Conservation (phyloP, 441 rosid genomes). For the Melastoma candidum region DNA sequence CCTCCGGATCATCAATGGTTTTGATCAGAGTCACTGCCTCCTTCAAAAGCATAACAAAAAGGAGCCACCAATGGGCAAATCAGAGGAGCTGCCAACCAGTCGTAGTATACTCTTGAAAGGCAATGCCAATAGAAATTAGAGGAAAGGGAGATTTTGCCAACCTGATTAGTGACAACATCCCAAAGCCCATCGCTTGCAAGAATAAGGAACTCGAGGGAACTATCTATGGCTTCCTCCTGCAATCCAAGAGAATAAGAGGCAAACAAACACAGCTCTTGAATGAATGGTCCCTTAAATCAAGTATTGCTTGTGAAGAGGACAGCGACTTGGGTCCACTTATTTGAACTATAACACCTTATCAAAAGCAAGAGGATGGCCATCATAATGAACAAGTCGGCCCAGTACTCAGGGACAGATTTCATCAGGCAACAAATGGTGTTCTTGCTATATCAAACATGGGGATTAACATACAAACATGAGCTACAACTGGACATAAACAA, state of each 20-base stretch:
- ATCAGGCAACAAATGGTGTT: no score
- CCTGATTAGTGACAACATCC: conserved; percentile 98
- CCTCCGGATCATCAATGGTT: conserved; percentile 67
- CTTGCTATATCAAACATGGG: no score
- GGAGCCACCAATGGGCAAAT: neutral
- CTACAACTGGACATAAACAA: neutral
- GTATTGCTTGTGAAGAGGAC: no score
- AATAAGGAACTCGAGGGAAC: conserved; percentile 89
- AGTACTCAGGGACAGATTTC: no score
- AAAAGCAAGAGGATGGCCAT: no score
- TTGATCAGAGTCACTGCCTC: conserved; percentile 84
- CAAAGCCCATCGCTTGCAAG: conserved; percentile 99
- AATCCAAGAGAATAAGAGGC: conserved; percentile 10
- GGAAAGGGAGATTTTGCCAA: conserved; percentile 14
- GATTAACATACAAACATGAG: no score
- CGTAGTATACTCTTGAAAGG: no score
- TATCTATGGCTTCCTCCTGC: conserved; percentile 87
- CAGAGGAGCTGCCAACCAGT: neutral
- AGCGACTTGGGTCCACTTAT: no score
- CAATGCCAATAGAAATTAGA: neutral
- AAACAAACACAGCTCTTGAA: no score
- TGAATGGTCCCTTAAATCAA: no score
- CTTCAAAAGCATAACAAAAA: conserved; percentile 23
- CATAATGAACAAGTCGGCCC: no score
- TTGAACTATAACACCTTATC: no score